Conservation (phyloP, 371 early-diverging fungal species). For the Batkoa obscura region DNA sequence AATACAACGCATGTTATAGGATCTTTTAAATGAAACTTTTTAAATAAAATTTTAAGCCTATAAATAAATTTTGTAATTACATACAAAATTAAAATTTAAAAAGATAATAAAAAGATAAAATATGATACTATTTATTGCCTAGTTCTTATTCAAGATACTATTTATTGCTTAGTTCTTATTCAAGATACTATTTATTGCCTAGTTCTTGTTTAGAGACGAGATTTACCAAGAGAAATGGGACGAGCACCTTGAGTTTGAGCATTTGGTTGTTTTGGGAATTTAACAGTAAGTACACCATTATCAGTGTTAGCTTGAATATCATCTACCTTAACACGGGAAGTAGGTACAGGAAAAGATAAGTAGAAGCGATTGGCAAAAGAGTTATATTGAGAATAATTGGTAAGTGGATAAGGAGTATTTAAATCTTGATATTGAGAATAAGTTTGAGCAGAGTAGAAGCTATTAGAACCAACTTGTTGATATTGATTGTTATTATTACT, state of each 20-base stretch:
- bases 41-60: no score
- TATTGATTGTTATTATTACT: no score
- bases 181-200: no score
- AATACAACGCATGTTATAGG: no score
- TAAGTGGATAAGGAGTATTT: neutral
- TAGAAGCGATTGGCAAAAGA: neutral
- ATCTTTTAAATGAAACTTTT: no score
- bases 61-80: no score
- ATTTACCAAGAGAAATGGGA: neutral
- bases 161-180: no score
- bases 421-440: no score
- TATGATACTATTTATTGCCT: no score
- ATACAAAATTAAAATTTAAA: no score
- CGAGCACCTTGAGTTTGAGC: neutral
- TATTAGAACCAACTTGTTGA: neutral
- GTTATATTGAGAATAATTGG: neutral
- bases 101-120: no score
- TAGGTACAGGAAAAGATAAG: neutral
- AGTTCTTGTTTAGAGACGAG: neutral
- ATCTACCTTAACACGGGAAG: neutral
- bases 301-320: neutral
- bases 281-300: neutral
- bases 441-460: neutral
- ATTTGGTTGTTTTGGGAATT: neutral
- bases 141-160: no score